Conservation (phyloP, 2,329 filamentous ascomycete species). For the Rutstroemia sp. region DNA sequence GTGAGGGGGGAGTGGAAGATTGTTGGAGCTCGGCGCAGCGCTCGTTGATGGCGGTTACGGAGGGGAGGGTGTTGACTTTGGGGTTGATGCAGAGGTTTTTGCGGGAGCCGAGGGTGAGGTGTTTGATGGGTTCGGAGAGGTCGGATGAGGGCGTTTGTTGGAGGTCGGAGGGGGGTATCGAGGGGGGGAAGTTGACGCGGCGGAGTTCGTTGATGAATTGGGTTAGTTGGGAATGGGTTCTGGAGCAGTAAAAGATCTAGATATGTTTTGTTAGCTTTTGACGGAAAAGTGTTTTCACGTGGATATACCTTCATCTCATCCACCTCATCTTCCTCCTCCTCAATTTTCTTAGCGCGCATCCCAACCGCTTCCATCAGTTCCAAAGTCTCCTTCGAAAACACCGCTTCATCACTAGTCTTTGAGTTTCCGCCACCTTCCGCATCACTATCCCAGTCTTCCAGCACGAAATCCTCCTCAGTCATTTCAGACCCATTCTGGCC, state of each 20-base stretch:
- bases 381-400: conserved; percentile 53
- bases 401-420: conserved; percentile 29
- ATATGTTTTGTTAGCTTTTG: conserved; percentile 5
- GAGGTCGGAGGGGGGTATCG: conserved; percentile 43
- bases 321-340: conserved; percentile 38
- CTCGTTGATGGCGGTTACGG: conserved; percentile 82
- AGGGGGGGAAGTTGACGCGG: conserved; percentile 55
- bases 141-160: conserved; percentile 28
- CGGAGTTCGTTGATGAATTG: conserved; percentile 63
- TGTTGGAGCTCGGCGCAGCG: conserved; percentile 86
- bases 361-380: conserved; percentile 53
- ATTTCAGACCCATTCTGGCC: conserved; percentile 27
- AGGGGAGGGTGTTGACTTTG: conserved; percentile 62
- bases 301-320: conserved; percentile 47
- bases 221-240: conserved; percentile 65
- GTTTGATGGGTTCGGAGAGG: conserved; percentile 50
- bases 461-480: conserved; percentile 49
- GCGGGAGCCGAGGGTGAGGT: conserved; percentile 60
- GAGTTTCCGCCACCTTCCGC: conserved; percentile 34
- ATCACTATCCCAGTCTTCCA: conserved; percentile 65
- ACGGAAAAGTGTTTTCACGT: neutral
- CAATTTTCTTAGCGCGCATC: conserved; percentile 27
- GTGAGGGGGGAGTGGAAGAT: conserved; percentile 49
- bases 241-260: conserved; percentile 61
- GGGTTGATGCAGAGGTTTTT: conserved; percentile 82